phyloP scores from a whole-genome alignment of 1,284 basidiomycete genomes.

The Melampsora larici-populina region DNA sequence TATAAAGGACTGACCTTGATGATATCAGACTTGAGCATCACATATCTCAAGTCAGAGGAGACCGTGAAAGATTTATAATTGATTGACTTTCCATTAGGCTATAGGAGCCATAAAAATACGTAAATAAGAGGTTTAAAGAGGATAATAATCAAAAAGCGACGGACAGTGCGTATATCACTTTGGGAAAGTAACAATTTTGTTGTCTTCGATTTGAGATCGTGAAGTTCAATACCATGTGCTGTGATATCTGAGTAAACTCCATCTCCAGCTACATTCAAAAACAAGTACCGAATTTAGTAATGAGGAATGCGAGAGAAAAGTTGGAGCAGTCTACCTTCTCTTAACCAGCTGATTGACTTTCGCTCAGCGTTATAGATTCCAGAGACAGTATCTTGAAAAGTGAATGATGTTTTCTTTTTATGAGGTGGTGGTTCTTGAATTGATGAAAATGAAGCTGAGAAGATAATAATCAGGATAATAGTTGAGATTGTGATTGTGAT shows the following conservation, averaged over 20 bases:
- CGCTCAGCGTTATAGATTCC: conserved; percentile 67
- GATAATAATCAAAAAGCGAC: background rate
- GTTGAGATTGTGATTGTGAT: conserved; percentile 58
- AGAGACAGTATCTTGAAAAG: conserved; percentile 79
- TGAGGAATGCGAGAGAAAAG: background rate
- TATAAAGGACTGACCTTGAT: background rate
- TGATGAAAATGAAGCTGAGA: conserved; percentile 1
- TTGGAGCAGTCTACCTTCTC: conserved; percentile 66
- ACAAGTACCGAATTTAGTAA: conserved; percentile 19
- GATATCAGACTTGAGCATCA: conserved; percentile 71
- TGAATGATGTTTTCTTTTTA: background rate
- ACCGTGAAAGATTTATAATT: conserved; percentile 67
- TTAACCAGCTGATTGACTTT: conserved; percentile 70
- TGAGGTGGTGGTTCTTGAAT: background rate
- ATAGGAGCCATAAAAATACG: conserved; percentile 45
- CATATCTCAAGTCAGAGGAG: conserved; percentile 79
- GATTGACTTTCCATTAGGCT: conserved; percentile 64
- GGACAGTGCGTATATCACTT: conserved; percentile 65
- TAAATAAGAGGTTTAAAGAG: conserved; percentile 29
- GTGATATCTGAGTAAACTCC: conserved; percentile 72
- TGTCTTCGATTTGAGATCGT: conserved; percentile 75
- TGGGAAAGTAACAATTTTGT: conserved; percentile 62
- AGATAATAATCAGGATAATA: background rate
- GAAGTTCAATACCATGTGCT: conserved; percentile 64
- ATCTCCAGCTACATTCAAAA: conserved; percentile 67